Conservation (phyloP, 495 filamentous ascomycete genomes). For the Hypoxylon crocopeplum region DNA sequence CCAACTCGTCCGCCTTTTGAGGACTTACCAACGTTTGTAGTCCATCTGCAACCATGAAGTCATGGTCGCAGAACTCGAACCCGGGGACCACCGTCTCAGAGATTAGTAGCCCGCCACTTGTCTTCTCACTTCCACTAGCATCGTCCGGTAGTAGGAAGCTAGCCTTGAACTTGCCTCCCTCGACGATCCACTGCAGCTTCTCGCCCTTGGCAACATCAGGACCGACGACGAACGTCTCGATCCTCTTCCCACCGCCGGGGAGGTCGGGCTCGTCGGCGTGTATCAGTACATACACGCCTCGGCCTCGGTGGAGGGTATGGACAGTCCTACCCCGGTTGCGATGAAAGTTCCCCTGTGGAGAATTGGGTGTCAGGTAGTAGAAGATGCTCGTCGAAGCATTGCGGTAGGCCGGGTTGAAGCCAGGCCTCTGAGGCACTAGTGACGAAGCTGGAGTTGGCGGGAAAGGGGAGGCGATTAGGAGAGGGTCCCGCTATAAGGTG, state of each 20-base stretch:
- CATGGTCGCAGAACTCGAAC: slow-evolving; percentile 69
- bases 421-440: slow-evolving; percentile 35
- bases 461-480: slow-evolving; percentile 60
- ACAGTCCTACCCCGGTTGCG: slow-evolving; percentile 64
- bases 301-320: slow-evolving; percentile 56
- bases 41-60: slow-evolving; percentile 57
- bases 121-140: slow-evolving; percentile 38
- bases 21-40: slow-evolving; percentile 56
- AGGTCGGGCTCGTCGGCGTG: slow-evolving; percentile 46
- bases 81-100: slow-evolving; percentile 72
- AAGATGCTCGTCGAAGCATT: slow-evolving; percentile 17
- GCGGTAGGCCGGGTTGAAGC: slow-evolving; percentile 40
- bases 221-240: slow-evolving; percentile 66
- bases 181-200: slow-evolving; percentile 71
- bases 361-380: slow-evolving; percentile 13
- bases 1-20: slow-evolving; percentile 55
- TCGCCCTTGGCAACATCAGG: slow-evolving; percentile 61
- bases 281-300: slow-evolving; percentile 68
- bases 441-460: slow-evolving; percentile 26
- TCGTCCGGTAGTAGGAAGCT: slow-evolving; percentile 62
- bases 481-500: slow-evolving; percentile 53
- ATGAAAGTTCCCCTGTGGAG: slow-evolving; percentile 60
- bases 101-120: slow-evolving; percentile 61
- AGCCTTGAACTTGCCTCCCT: slow-evolving; percentile 69
- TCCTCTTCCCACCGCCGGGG: slow-evolving; percentile 41